Base-by-base conservation (phyloP, 2,329 filamentous ascomycete species). In the Cladophialophora bantiana region DNA sequence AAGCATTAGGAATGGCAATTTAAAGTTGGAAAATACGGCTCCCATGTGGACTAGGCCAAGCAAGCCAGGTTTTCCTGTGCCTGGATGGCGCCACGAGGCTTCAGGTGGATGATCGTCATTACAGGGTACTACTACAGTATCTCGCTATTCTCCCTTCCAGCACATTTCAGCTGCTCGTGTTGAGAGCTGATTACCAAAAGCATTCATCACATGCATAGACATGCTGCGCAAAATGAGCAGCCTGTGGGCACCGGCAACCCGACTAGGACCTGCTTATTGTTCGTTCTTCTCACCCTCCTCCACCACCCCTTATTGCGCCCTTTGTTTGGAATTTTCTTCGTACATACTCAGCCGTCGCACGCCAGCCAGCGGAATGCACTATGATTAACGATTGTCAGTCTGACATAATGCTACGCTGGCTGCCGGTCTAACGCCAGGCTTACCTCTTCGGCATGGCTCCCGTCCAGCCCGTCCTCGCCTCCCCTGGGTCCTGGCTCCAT, bases 401-500 rank as follows among this genome's bases (percentile, higher is more conserved):
- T 50, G 45, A 50, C 45, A 50, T 50, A 50, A 50, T 50, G 45
- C 45, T 50, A 50, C 45, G 18, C 45, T 50, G 20, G 13, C 13
- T 26, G 18, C 45, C 20, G 26, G 45, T 31, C 45, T 50, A 50
- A 50, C 45, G 45, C 45, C 45, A 50, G 7, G 45, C 45, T 50
- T 12, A 26, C 45, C 45, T 12, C 13, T 7, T 12, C 12, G 45
- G 45, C 9, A 26, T 50, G 18, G 45, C 4, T 50, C 20, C 45
- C 45, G 45, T 7, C 20, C 18, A 5, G 26, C 20, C 45, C 45
- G 45, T 7, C 20, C 45, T 13, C 45, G 45, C 45, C 45, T 50
- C 20, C 18, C 45, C 45, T 50, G 20, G n/a, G 5, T 10, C 45
- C 45, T 50, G 20, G n/a, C 7, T 10, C n/a, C 12, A 7, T 7